Conservation (phyloP, 495 filamentous ascomycete species). For the Aspergillus sclerotiicarbonarius region DNA sequence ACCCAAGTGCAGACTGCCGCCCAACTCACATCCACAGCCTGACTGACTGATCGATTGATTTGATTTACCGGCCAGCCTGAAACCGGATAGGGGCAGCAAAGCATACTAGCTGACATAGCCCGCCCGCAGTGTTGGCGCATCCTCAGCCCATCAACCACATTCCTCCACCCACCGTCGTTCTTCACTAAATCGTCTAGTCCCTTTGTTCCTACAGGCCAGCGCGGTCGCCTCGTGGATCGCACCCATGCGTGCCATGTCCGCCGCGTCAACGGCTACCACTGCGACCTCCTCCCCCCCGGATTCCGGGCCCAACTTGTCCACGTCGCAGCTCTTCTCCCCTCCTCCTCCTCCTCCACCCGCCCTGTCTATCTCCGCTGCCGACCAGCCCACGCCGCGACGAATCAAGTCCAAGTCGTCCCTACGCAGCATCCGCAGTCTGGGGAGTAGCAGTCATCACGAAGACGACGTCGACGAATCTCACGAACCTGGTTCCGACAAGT, state of each 20-base stretch:
- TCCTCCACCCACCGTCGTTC: constrained; percentile 8
- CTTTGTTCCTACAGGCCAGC: constrained; percentile 14
- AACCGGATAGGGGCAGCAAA: constrained; percentile 5
- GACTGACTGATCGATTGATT: neutral
- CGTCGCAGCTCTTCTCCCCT: constrained; percentile 21
- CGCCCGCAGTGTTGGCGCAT: constrained; percentile 3
- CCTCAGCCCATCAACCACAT: constrained; percentile 18
- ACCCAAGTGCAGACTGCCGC: neutral
- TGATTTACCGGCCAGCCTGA: neutral
- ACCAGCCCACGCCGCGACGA: constrained; percentile 33
- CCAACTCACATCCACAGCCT: neutral
- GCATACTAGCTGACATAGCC: neutral
- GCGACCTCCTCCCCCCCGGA: constrained; percentile 30
- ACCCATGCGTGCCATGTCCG: constrained; percentile 46
- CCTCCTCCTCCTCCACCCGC: constrained; percentile 30
- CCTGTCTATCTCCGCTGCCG: constrained; percentile 32
- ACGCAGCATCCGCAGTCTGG: constrained; percentile 41
- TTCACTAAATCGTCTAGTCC: neutral
- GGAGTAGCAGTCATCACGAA: constrained; percentile 36
- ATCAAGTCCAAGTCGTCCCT: constrained; percentile 46
- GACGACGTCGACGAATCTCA: constrained; percentile 23
- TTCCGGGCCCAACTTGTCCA: constrained; percentile 28
- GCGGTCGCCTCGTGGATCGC: constrained; percentile 23
- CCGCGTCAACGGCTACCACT: constrained; percentile 30
- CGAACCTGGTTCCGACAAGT: constrained; percentile 30